These are phyloP conservation scores for Canariomyces notabilis DNA, from an alignment of 2,329 filamentous ascomycete genomes.

Conservation along the genomic window DNA sequence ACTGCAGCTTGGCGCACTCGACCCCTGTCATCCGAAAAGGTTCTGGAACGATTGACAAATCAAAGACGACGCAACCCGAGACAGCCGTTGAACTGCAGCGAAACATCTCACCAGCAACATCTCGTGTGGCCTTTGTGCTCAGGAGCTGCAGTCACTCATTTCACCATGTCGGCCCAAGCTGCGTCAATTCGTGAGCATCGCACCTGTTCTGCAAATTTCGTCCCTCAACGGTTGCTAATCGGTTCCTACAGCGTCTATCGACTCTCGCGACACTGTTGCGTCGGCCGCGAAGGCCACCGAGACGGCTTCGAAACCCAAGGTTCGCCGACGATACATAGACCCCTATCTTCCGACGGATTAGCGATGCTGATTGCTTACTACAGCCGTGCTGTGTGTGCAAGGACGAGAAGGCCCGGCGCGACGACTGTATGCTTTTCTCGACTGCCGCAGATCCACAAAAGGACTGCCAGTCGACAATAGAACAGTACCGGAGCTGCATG, in stretches of 20 bases:
- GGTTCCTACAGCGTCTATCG: slow-evolving; percentile 15
- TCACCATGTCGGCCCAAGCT: slow-evolving; percentile 29
- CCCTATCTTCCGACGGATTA: background rate
- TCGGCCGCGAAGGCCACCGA: slow-evolving; percentile 8
- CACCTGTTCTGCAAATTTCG: background rate
- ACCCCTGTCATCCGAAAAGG: slow-evolving; percentile 9
- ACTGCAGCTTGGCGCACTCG: slow-evolving; percentile 12
- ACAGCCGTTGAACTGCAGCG: background rate
- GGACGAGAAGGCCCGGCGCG: slow-evolving; percentile 82
- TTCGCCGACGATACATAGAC: slow-evolving; percentile 18
- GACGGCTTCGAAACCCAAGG: slow-evolving; percentile 37
- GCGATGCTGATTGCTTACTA: too few relatives aligned
- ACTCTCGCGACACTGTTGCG: slow-evolving; percentile 7
- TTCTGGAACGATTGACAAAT: slow-evolving; percentile 21
- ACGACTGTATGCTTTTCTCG: slow-evolving; percentile 99
- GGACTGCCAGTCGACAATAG: slow-evolving; percentile 78
- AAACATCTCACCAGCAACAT: background rate
- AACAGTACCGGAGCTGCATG: slow-evolving; percentile 90
- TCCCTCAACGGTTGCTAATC: slow-evolving; percentile 6
- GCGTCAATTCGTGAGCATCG: slow-evolving; percentile 27
- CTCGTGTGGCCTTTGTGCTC: background rate
- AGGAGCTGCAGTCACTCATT: slow-evolving; percentile 6
- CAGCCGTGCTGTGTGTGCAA: slow-evolving; percentile 98
- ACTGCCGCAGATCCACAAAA: slow-evolving; percentile 73
- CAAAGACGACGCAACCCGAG: slow-evolving; percentile 9